Evolutionary conservation across 306 rosid species (phyloP), one percentile per base, ranked within the genome.

Genomic region (Glycine latifolia): DNA sequence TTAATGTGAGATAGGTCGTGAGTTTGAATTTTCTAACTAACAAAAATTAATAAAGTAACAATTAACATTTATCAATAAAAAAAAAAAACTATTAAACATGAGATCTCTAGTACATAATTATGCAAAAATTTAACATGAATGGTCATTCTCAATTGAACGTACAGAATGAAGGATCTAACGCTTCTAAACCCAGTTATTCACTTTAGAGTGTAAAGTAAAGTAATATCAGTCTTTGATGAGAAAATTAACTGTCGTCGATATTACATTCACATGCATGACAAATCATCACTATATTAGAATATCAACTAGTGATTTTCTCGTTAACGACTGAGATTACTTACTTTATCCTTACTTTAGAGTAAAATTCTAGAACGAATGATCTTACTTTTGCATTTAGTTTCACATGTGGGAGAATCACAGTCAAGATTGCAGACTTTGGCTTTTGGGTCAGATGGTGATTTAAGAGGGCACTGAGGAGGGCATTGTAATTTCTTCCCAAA

Each of bases 351-450:
- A 14, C 8, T 4, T 26, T 12, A 33, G 15, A 31, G 8, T 62
- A 0, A 37, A 63, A 12, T 12, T 62, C 10, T 37, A 67, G 13
- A 11, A n/a, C 9, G 58, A 76, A 48, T 17, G 63, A 76, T 71
- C 90, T 88, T 90, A 92, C 97, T 17, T 85, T 82, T 89, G 90
- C 98, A 94, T 4, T 88, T 86, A 63, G 97, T 82, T 86, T 85
- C 67, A 91, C 98, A 94, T 9, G 82, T 56, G 49, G 97, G 98
- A 35, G 92, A 88, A 20, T 79, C 13, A 49, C 98, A 94, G 82
- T 92, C 91, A 80, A 92, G 39, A 53, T 15, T 70, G 82, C 98
- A 94, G 67, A 88, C 87, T 88, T 94, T 94, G 70, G 91, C 93
- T 4, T 85, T 87, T 0, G 91, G 88, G 60, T 90, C 79, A 12